Base-by-base conservation (phyloP, 2,329 filamentous ascomycete species). In the Aspergillus sp. region DNA sequence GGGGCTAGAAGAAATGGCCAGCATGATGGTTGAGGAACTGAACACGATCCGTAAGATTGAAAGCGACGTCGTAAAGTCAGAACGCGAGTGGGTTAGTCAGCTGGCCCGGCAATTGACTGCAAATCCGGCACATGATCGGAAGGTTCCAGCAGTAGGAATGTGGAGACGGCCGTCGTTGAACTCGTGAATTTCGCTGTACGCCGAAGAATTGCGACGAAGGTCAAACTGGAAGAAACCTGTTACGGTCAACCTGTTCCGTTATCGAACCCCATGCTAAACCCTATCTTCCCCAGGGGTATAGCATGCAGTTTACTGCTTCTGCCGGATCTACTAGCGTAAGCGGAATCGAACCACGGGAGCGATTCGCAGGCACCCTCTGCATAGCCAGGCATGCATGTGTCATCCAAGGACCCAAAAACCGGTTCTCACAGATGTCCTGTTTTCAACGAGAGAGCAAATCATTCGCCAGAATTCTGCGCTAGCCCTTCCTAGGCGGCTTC, bases 21-120 rank as follows among this genome's bases (percentile, higher is more conserved):
- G 63, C 25, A 65, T 73, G 23, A 78, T 79, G 76, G 57, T 71
- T 4, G 72, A 77, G 30, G 77, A 79, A 59, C 62, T 78, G 52
- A 68, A 68, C 12, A 64, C 66, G 17, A 76, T 79, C 59, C 68
- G 67, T 50, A 64, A 61, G n/a, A 71, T 77, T 47, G 77, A 79
- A 54, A 48, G 62, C 17, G 72, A 76, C 17, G 58, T 77, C 21
- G 67, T 77, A 50, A 66, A 63, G 38, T 64, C 64, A n/a, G 77
- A 79, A 62, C 71, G 69, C 51, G 59, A 65, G 39, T 73, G 68
- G 67, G 69, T 78, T 55, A 67, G 71, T 55, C 65, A 67, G 28
- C 64, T 71, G 19, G 71, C 73, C 17, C 70, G 70, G 12, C 63
- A 67, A 30, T 57, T 75, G 60, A 55, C 61, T 19, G 50, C 62